Conservation (phyloP, 148 eudicot species). For the Dianthus caryophyllus region DNA sequence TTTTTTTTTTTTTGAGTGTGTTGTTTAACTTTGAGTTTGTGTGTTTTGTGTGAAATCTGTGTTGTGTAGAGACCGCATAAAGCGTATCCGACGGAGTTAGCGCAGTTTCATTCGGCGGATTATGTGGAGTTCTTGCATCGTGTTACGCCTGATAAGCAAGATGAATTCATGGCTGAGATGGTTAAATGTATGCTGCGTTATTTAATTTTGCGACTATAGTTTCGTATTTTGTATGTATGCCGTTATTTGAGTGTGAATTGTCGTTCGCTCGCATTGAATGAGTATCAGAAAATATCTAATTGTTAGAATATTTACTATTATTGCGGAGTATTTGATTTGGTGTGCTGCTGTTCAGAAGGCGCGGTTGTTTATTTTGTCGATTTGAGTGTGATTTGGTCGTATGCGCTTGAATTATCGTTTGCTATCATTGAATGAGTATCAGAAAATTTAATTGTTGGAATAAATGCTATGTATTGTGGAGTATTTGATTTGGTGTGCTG, state of each 20-base stretch:
- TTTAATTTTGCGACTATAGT: background rate
- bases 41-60: conserved; percentile 3
- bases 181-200: conserved; percentile 48
- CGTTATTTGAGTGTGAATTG: no score
- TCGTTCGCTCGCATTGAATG: no score
- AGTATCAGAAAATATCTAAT: no score
- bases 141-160: conserved; percentile 73
- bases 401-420: background rate
- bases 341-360: no score
- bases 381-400: no score
- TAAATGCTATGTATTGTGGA: no score
- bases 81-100: conserved; percentile 93
- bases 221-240: no score
- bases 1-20: background rate
- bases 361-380: no score
- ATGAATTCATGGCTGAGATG: conserved; percentile 58
- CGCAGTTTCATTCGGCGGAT: conserved; percentile 93
- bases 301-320: no score
- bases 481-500: background rate
- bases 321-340: no score
- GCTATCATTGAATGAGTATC: conserved; percentile 1
- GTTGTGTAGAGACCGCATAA: conserved; percentile 88
- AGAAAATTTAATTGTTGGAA: background rate
- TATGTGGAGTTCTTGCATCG: conserved; percentile 94
- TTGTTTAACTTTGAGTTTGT: background rate